These are phyloP conservation scores for Penicillium waksmanii DNA, from an alignment of 495 filamentous ascomycete species.

Conservation along the genomic window DNA sequence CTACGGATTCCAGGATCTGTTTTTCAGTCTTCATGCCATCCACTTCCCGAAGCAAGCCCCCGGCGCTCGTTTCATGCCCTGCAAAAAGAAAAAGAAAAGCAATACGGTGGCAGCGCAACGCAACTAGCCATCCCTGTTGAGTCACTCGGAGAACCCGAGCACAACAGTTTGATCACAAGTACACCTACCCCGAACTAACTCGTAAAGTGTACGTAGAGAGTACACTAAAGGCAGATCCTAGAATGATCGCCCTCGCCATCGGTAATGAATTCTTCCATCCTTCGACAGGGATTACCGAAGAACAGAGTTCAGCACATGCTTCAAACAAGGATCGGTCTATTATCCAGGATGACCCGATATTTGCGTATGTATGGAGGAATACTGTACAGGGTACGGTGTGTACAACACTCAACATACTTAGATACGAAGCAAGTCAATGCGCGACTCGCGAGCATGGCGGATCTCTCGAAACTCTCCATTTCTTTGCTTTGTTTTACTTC, in stretches of 20 bases:
- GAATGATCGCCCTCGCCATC: constrained; percentile 24
- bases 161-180: neutral
- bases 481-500: too few species aligned
- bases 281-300: neutral
- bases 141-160: neutral
- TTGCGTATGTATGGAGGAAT: neutral
- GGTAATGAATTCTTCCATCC: constrained; percentile 26
- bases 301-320: constrained; percentile 3
- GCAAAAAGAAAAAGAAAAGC: neutral
- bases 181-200: neutral
- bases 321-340: neutral
- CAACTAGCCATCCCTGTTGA: neutral
- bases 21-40: constrained; percentile 3
- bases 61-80: constrained; percentile 9
- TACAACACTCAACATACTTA: too few species aligned
- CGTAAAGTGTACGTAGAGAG: too few species aligned
- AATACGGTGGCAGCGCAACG: neutral
- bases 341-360: constrained; percentile 1
- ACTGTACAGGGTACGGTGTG: neutral
- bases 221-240: constrained; percentile 33
- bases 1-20: neutral
- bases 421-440: too few species aligned
- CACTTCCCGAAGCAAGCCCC: constrained; percentile 11
- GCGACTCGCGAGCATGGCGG: neutral
- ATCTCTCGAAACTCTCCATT: constrained; percentile 8